Percentiles rank a stretch among this genome's conserved stretches.
Evolutionary conservation across 306 rosid species (phyloP).

Genomic region (Ormosia emarginata): DNA sequence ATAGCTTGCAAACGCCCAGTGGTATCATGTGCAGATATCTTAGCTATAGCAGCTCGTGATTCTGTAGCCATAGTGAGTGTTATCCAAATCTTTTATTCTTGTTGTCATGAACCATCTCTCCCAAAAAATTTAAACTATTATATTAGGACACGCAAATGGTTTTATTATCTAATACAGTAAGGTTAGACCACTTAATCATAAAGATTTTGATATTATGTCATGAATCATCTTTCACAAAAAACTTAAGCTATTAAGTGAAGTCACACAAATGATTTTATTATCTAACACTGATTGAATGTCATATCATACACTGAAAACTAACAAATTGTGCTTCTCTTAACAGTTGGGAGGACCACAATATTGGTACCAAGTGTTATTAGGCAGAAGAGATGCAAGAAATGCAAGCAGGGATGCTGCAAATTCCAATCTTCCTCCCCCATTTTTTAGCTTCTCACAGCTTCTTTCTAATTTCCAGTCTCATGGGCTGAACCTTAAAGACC

Average conservation of each 20-base stretch:
- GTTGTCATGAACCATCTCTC: no score
- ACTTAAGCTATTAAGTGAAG: no score
- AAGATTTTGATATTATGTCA: no score
- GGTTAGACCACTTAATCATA: no score
- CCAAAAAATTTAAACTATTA: no score
- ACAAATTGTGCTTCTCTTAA: neutral
- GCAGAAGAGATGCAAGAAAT: constrained; percentile 44
- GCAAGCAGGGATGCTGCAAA: constrained; percentile 44
- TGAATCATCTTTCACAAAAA: no score
- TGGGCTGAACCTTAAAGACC: constrained; percentile 33
- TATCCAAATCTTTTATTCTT: neutral
- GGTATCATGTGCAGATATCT: constrained; percentile 49
- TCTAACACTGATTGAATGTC: no score
- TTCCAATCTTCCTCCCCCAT: constrained; percentile 32
- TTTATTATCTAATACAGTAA: no score
- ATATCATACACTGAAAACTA: neutral
- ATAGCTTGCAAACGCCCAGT: constrained; percentile 15
- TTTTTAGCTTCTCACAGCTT: constrained; percentile 25
- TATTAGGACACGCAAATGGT: no score
- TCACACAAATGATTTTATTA: no score
- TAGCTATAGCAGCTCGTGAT: constrained; percentile 47
- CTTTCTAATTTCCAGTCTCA: constrained; percentile 27
- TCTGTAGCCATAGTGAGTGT: constrained; percentile 37
- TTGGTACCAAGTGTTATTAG: constrained; percentile 40
- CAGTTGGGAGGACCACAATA: constrained; percentile 40